Base-by-base conservation (phyloP, 2,329 filamentous ascomycete species). In the Pezicula neosporulosa region DNA sequence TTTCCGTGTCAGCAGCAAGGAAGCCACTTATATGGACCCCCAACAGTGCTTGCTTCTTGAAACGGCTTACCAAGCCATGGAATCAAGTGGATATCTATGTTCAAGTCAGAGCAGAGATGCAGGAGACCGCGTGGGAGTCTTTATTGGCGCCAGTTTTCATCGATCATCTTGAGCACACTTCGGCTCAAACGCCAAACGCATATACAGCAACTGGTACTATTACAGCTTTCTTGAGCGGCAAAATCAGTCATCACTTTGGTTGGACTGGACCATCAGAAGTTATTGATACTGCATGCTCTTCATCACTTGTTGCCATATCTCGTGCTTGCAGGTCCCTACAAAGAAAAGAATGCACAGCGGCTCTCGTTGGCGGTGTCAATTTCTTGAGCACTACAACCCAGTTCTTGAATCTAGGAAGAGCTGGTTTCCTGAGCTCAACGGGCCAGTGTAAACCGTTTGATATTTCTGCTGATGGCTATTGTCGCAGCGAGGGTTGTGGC, bases 1-100 rank as follows among this genome's bases (percentile, higher is more conserved):
- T 39, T 63, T 91, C 78, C 89, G 89, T 69, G 90, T 92, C 83
- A 90, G 86, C 28, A 86, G 87, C 6, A 82, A 85, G 57, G 87
- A 91, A 68, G 88, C 88, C 35, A 80, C 82, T 47, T 85, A 90
- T 64, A 89, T 86, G 2, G 88, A 91, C 63, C 88, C 88, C 1
- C 88, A 89, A 78, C 87, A 90, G 66, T 80, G 88, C 57, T 76
- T 90, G 60, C 85, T 86, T 3, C 71, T 92, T 33, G 82, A 85
- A 13, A 89, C 86, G 2, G 86, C 86, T 0, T 91, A 90, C 60
- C 87, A 91, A 63, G 87, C 87, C 15, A 36, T 62, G 28, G 59
- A 62, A 28, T 50, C 50, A 44, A 53, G 53, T 18, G 59, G 56
- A 24, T 43, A 52, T 13, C 51, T 50, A 27, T 21, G 3, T 21